These are phyloP conservation scores for Teratosphaeria zuluensis DNA, from an alignment of 2,329 filamentous ascomycete genomes.

Conservation along the genomic window DNA sequence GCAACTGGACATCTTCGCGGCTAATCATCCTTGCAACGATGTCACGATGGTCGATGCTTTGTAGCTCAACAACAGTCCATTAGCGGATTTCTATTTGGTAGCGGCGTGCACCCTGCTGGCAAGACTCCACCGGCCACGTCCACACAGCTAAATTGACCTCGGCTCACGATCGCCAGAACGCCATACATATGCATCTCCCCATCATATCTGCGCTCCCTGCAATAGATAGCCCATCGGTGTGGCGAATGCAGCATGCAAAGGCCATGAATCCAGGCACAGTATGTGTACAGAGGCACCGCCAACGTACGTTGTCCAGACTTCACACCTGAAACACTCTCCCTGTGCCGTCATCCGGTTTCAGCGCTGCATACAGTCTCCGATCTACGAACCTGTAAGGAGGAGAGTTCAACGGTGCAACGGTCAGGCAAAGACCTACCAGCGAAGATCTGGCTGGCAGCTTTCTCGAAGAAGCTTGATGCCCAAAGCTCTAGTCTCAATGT, in stretches of 20 bases:
- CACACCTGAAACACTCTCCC: not conserved
- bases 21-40: not conserved
- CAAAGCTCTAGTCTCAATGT: not conserved
- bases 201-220: not conserved
- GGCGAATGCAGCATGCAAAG: not conserved
- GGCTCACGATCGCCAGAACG: not conserved
- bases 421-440: not conserved
- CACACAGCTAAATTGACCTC: not conserved
- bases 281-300: not conserved
- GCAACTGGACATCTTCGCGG: not conserved
- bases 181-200: not conserved
- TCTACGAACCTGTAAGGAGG: not conserved
- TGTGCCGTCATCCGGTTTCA: not conserved
- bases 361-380: not conserved
- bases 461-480: not conserved
- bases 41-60: not conserved
- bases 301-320: not conserved
- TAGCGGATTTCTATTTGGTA: not conserved
- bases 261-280: not conserved
- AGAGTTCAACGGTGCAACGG: not conserved
- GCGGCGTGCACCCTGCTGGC: not conserved
- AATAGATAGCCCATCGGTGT: not conserved
- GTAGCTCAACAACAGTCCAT: not conserved
- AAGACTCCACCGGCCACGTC: too few relatives aligned
- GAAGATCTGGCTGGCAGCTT: not conserved